Evolutionary conservation across 2,329 filamentous ascomycete genomes (phyloP).

Genomic region (Cladosporium oxysporum): DNA sequence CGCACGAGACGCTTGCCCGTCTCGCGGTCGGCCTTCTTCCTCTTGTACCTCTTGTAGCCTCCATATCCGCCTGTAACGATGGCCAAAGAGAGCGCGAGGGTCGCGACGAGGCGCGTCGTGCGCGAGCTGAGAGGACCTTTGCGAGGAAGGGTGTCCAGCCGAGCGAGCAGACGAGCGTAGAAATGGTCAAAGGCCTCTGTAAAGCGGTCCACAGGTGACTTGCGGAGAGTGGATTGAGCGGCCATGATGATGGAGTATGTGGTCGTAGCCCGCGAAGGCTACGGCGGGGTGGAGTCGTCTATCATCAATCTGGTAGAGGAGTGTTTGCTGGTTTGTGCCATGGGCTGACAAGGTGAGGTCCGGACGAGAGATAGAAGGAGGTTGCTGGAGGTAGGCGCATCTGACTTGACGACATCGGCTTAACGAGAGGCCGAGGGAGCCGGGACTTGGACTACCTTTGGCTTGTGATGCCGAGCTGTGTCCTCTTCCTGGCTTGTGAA

Average conservation of each 20-base stretch:
- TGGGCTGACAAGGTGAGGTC: background rate
- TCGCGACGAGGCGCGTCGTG: constrained; percentile 72
- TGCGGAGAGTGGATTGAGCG: constrained; percentile 75
- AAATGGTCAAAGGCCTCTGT: constrained; percentile 36
- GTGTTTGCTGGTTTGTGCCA: background rate
- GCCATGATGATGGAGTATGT: constrained; percentile 63
- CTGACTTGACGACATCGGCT: constrained; percentile 15
- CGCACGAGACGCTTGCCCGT: constrained; percentile 79
- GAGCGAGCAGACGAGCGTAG: constrained; percentile 48
- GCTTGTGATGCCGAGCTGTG: background rate
- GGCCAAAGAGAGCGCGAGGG: constrained; percentile 71
- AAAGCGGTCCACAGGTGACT: constrained; percentile 36
- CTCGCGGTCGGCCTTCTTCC: constrained; percentile 73
- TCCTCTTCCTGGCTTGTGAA: background rate
- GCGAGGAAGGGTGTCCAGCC: constrained; percentile 52
- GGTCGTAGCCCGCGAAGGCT: constrained; percentile 13
- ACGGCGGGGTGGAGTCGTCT: constrained; percentile 12
- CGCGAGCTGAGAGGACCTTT: constrained; percentile 63
- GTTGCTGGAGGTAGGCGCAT: background rate
- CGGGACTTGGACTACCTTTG: background rate
- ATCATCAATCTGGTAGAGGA: background rate
- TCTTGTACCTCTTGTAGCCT: constrained; percentile 74
- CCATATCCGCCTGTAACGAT: constrained; percentile 81
- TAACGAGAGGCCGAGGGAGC: constrained; percentile 14
- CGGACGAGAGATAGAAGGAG: background rate